Percentiles rank a stretch among this genome's conserved stretches.
These are phyloP conservation scores for Holtermannia corniformis DNA, from an alignment of 768 basidiomycete species.

Conservation along the genomic window DNA sequence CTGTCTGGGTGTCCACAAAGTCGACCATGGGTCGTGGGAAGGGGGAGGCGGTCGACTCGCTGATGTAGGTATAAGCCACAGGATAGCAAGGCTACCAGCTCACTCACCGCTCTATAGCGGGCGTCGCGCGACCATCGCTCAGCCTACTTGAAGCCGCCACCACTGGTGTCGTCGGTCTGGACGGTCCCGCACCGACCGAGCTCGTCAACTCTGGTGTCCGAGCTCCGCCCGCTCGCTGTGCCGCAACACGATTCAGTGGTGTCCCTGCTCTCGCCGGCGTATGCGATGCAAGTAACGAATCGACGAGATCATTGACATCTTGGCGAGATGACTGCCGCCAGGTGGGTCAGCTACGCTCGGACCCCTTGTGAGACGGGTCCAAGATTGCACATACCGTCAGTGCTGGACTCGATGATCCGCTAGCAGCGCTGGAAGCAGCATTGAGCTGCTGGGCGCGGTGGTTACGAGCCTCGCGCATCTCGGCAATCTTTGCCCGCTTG, in stretches of 20 bases:
- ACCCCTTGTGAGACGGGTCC: conserved; percentile 4
- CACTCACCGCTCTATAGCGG: conserved; percentile 9
- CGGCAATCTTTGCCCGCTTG: conserved; percentile 77
- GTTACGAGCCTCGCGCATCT: conserved; percentile 66
- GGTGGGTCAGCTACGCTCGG: background rate
- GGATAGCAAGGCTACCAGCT: background rate
- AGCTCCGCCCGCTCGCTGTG: conserved; percentile 25
- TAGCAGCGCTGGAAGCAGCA: conserved; percentile 26
- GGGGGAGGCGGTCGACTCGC: conserved; percentile 12
- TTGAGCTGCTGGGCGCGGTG: conserved; percentile 43
- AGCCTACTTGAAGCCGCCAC: conserved; percentile 16
- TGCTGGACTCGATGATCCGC: conserved; percentile 24
- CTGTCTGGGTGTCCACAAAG: conserved; percentile 79
- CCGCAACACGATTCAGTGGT: conserved; percentile 9
- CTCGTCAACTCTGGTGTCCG: conserved; percentile 6
- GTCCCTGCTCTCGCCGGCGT: conserved; percentile 39
- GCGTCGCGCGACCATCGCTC: conserved; percentile 17
- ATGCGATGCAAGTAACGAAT: conserved; percentile 47
- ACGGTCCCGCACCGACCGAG: conserved; percentile 9
- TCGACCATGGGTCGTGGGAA: conserved; percentile 52
- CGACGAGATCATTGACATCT: conserved; percentile 66
- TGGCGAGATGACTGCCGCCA: conserved; percentile 39
- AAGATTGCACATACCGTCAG: conserved; percentile 18
- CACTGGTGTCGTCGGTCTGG: conserved; percentile 21
- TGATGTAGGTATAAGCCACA: background rate